phyloP scores from a whole-genome alignment of 805 yeast genomes.

The Teunomyces gatunensis region DNA sequence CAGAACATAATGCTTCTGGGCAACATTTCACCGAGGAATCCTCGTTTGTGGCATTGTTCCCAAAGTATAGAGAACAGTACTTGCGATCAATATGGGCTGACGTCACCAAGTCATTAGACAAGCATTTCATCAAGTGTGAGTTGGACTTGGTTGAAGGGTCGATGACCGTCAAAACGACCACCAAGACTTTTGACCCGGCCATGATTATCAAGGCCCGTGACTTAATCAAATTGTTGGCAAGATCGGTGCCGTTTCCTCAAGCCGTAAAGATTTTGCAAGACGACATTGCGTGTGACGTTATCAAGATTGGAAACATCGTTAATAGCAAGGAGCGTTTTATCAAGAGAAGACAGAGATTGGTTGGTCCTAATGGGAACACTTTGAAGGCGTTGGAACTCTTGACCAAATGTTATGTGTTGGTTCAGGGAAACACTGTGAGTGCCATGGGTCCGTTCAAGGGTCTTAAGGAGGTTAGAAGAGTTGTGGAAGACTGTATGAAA shows the following conservation, averaged over 20 bases:
- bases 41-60: constrained; percentile 90
- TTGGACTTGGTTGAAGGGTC: constrained; percentile 93
- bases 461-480: constrained; percentile 84
- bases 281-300: constrained; percentile 92
- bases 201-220: constrained; percentile 92
- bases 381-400: constrained; percentile 90
- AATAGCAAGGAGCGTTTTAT: constrained; percentile 90
- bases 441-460: constrained; percentile 97
- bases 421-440: constrained; percentile 96
- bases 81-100: constrained; percentile 90
- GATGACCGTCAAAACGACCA: constrained; percentile 93
- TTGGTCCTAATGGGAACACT: constrained; percentile 97
- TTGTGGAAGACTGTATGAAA: constrained; percentile 96
- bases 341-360: constrained; percentile 92
- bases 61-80: constrained; percentile 92
- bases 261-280: constrained; percentile 89
- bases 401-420: constrained; percentile 93
- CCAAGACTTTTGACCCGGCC: constrained; percentile 95
- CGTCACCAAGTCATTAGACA: constrained; percentile 75
- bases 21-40: constrained; percentile 93
- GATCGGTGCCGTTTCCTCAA: constrained; percentile 97
- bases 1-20: constrained; percentile 86
- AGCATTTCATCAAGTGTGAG: constrained; percentile 75
- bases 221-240: constrained; percentile 84
- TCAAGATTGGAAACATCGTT: constrained; percentile 88